Evolutionary conservation across 345 rosid species (phyloP).

Genomic region (Gossypium ekmanianum): DNA sequence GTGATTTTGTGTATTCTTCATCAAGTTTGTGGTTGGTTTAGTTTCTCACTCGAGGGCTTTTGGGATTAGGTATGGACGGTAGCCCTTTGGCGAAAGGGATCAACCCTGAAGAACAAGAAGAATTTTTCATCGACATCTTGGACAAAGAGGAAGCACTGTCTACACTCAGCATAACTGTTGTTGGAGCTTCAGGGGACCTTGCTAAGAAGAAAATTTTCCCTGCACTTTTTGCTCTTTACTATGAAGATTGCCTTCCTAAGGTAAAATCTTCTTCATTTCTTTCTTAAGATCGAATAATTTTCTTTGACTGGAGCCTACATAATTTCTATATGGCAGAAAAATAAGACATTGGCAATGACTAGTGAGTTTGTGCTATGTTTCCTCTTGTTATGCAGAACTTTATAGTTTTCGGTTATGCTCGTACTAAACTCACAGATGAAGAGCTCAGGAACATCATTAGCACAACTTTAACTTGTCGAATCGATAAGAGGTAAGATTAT

Average conservation of each 20-base stretch:
- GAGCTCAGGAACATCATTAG: slow-evolving; percentile 76
- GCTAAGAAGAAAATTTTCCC: slow-evolving; percentile 94
- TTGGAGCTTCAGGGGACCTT: slow-evolving; percentile 95
- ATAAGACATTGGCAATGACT: background rate
- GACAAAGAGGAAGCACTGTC: slow-evolving; percentile 36
- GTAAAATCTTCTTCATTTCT: slow-evolving; percentile 22
- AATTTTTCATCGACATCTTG: slow-evolving; percentile 21
- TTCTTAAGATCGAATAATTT: background rate
- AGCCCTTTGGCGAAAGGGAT: slow-evolving; percentile 34
- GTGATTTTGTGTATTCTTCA: background rate
- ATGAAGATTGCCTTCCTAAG: slow-evolving; percentile 78
- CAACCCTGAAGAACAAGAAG: slow-evolving; percentile 20
- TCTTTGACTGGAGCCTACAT: background rate
- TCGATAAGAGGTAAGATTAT: slow-evolving; percentile 61
- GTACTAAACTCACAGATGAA: slow-evolving; percentile 66
- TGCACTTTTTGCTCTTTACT: slow-evolving; percentile 83
- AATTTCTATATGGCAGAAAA: background rate
- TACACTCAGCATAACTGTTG: slow-evolving; percentile 74
- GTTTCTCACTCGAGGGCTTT: slow-evolving; percentile 11
- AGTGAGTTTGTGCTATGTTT: slow-evolving; percentile 5
- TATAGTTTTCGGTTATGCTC: slow-evolving; percentile 73
- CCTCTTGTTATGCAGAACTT: slow-evolving; percentile 43
- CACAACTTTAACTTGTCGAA: slow-evolving; percentile 74
- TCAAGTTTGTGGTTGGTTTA: background rate
- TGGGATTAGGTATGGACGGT: slow-evolving; percentile 39